Conservation (phyloP, 305 asterid genomes). For the Fraxinus platypoda region DNA sequence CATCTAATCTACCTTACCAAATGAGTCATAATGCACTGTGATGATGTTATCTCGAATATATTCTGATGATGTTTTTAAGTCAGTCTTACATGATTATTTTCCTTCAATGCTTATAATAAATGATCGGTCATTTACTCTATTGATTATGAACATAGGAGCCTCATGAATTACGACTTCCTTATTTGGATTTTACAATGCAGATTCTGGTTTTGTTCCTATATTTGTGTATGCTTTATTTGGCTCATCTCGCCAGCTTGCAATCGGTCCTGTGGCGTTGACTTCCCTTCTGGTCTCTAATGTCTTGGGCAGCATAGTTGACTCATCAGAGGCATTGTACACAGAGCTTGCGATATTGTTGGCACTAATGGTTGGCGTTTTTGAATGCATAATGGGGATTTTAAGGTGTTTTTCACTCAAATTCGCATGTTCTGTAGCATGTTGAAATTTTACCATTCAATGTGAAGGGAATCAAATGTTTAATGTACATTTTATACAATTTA, state of each 20-base stretch:
- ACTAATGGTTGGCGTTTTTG: conserved; percentile 92
- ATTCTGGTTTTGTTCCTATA: conserved; percentile 95
- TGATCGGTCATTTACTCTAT: conserved; percentile 1
- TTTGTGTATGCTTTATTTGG: conserved; percentile 90
- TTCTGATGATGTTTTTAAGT: neutral
- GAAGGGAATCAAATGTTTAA: conserved; percentile 17
- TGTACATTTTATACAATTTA: neutral
- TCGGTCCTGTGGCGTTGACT: conserved; percentile 96
- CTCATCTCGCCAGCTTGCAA: conserved; percentile 98
- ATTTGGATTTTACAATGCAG: conserved; percentile 46
- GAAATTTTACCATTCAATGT: neutral
- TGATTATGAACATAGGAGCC: conserved; percentile 4
- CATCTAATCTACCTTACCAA: neutral
- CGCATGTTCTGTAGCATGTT: conserved; percentile 19
- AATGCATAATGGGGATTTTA: conserved; percentile 86
- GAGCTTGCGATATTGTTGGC: conserved; percentile 95
- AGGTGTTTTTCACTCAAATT: conserved; percentile 52
- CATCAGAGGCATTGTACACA: conserved; percentile 82
- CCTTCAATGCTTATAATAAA: neutral
- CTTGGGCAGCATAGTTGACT: conserved; percentile 70
- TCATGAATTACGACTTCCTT: neutral
- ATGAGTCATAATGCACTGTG: neutral
- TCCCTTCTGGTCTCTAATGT: conserved; percentile 94
- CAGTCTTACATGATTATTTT: neutral
- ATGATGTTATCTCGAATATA: neutral